Conservation (phyloP, 2,329 filamentous ascomycete species). For the Cladophialophora carrionii region DNA sequence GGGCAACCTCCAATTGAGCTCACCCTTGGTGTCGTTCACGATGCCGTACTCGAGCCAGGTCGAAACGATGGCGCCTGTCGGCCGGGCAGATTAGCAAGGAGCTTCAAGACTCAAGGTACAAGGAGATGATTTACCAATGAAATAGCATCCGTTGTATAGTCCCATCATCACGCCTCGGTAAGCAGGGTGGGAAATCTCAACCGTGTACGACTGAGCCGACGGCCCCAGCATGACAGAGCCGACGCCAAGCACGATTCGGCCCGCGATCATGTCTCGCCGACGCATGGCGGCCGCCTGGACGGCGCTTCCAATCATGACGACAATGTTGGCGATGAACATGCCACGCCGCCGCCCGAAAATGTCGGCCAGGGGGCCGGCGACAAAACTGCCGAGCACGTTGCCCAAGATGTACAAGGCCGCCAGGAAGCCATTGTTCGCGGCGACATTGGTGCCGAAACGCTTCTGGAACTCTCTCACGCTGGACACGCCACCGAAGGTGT, state of each 20-base stretch:
- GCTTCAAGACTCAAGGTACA: neutral
- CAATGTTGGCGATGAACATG: conserved; percentile 7
- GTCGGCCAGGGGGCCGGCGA: conserved; percentile 3
- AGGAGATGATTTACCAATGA: neutral
- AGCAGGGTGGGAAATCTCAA: conserved; percentile 3
- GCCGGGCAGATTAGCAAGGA: neutral
- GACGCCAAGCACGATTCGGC: conserved; percentile 4
- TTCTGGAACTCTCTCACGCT: conserved; percentile 5
- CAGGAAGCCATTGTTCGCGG: conserved; percentile 5
- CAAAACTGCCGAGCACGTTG: neutral
- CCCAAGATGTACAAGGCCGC: conserved; percentile 4
- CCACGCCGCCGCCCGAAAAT: neutral
- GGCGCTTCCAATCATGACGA: neutral
- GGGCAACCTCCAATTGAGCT: conserved; percentile 7
- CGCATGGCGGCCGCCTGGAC: conserved; percentile 4
- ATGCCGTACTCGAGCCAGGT: conserved; percentile 12
- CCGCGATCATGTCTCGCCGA: neutral
- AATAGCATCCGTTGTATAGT: conserved; percentile 1
- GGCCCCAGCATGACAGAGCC: neutral
- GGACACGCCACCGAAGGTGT: conserved; percentile 6
- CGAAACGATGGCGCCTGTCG: conserved; percentile 3
- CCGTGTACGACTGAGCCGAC: neutral
- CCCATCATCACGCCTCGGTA: conserved; percentile 8
- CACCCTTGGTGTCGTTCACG: neutral
- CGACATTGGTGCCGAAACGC: conserved; percentile 7